These are phyloP conservation scores for Prunus mume DNA, from an alignment of 306 rosid species.

Conservation along the genomic window DNA sequence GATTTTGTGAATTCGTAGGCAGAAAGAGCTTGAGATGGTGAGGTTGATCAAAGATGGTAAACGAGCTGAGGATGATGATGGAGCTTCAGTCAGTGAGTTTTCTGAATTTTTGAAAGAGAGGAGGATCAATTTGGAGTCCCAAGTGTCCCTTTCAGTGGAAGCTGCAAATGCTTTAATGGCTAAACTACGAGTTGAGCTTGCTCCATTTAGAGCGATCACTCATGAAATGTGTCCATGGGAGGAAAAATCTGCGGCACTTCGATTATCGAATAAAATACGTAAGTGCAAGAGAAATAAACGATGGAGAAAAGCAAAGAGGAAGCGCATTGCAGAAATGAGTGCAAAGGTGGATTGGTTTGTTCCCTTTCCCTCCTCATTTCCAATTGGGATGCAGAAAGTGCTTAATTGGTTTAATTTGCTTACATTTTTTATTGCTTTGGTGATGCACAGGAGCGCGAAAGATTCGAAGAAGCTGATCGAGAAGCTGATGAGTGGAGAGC, in stretches of 20 bases:
- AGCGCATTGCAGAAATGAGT: conserved; percentile 45
- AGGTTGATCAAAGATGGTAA: conserved; percentile 45
- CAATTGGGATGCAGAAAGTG: background rate
- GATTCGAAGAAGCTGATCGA: conserved; percentile 55
- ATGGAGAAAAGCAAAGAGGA: conserved; percentile 80
- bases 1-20: conserved; percentile 32
- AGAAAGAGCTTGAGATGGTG: conserved; percentile 71
- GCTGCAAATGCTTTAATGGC: conserved; percentile 60
- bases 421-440: conserved; percentile 12
- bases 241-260: conserved; percentile 60
- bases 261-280: conserved; percentile 41
- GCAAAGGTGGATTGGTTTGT: conserved; percentile 51
- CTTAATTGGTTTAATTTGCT: background rate
- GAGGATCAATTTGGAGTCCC: conserved; percentile 53
- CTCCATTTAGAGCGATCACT: conserved; percentile 49
- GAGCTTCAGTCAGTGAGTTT: conserved; percentile 26
- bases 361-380: background rate
- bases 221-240: conserved; percentile 76
- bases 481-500: conserved; percentile 96
- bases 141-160: conserved; percentile 54
- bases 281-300: conserved; percentile 65
- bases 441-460: conserved; percentile 49
- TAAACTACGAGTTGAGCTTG: conserved; percentile 53
- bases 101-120: conserved; percentile 41
- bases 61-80: conserved; percentile 37